Conservation (phyloP, 768 basidiomycete species). For the Chlorophyllum brunneum region DNA sequence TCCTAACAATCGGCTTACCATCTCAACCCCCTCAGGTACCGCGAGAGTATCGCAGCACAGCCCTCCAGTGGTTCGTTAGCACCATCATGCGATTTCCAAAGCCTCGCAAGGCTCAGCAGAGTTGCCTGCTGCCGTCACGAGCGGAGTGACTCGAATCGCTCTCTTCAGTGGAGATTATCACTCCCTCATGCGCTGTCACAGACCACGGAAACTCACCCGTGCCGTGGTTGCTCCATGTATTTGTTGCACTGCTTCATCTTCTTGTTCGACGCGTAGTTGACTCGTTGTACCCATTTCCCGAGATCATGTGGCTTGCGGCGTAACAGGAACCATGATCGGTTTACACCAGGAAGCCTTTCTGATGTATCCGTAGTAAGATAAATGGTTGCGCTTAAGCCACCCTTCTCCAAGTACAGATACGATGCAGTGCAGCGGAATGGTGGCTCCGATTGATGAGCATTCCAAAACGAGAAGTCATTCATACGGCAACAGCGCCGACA, state of each 20-base stretch:
- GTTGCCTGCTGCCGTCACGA: conserved; percentile 11
- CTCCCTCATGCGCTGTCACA: not conserved
- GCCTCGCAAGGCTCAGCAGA: not conserved
- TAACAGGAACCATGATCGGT: not conserved
- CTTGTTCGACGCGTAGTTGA: conserved; percentile 2
- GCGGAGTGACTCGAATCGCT: conserved; percentile 29
- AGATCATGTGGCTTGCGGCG: not conserved
- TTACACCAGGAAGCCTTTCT: conserved; percentile 1
- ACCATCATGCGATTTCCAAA: conserved; percentile 12
- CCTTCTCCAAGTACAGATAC: not conserved
- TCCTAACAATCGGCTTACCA: conserved; percentile 31
- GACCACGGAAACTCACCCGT: not conserved
- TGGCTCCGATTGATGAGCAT: not conserved
- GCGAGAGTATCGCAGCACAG: conserved; percentile 18
- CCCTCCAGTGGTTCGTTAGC: conserved; percentile 7
- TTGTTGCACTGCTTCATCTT: conserved; percentile 8
- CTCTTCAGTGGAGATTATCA: not conserved
- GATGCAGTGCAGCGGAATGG: conserved; percentile 6
- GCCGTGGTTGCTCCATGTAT: conserved; percentile 10
- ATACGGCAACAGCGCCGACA: conserved; percentile 1
- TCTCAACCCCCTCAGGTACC: conserved; percentile 21
- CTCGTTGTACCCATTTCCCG: conserved; percentile 2
- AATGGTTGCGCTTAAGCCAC: not conserved
- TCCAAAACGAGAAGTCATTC: not conserved
- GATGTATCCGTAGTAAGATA: conserved; percentile 12